A percentile compares a stretch with the other conserved stretches of the same genome.
These are phyloP conservation scores for Malassezia dermatis DNA, from an alignment of 1,284 basidiomycete species.

Conservation along the genomic window DNA sequence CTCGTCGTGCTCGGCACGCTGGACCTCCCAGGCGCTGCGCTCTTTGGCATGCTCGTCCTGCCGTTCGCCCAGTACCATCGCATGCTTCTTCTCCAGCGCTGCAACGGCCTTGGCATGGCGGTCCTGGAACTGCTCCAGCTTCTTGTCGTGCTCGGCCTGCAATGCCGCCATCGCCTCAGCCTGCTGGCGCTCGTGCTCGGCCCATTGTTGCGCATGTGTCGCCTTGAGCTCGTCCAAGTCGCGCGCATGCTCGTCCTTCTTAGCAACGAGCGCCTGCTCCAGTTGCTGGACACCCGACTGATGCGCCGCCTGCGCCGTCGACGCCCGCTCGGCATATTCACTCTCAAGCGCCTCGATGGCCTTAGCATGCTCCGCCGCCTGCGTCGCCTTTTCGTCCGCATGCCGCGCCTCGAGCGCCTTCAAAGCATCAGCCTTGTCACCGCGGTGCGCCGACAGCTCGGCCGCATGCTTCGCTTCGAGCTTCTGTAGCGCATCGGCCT, in stretches of 20 bases:
- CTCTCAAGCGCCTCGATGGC: slow-evolving; percentile 20
- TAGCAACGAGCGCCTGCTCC: slow-evolving; percentile 2
- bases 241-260: slow-evolving; percentile 6
- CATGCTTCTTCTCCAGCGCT: not conserved
- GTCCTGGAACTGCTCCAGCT: not conserved
- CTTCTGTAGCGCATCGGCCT: not conserved
- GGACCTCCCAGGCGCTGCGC: not conserved
- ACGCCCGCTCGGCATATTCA: slow-evolving; percentile 13
- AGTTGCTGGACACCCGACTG: slow-evolving; percentile 8
- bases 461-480: not conserved
- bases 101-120: not conserved
- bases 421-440: not conserved
- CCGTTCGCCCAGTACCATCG: not conserved
- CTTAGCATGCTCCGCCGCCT: slow-evolving; percentile 14
- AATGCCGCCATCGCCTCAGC: not conserved
- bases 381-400: not conserved
- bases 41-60: not conserved
- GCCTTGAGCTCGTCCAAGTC: not conserved
- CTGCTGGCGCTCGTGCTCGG: not conserved
- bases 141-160: not conserved
- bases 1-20: not conserved
- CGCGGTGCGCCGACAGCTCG: not conserved
- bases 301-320: slow-evolving; percentile 15
- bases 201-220: not conserved
- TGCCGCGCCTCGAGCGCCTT: not conserved